These are phyloP conservation scores for Diaporthe nobilis DNA, from an alignment of 2,329 filamentous ascomycete genomes.

Conservation along the genomic window DNA sequence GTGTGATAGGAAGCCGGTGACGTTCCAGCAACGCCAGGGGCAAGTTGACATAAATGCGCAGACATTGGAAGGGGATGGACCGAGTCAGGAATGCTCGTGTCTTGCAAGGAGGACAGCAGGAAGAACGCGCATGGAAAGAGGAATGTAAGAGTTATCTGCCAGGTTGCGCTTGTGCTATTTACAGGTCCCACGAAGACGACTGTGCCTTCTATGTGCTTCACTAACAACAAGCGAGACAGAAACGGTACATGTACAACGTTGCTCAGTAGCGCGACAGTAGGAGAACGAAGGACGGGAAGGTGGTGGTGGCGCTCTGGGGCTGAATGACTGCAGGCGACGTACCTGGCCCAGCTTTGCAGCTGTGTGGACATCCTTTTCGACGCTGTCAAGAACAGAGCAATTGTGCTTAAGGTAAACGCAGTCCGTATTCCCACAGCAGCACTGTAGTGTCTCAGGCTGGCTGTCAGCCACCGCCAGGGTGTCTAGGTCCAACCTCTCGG, in stretches of 20 bases:
- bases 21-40: conserved; percentile 28
- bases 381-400: conserved; percentile 79
- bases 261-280: conserved; percentile 9
- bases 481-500: conserved; percentile 37
- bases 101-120: conserved; percentile 9
- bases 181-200: conserved; percentile 5
- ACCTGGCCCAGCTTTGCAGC: conserved; percentile 95
- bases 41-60: conserved; percentile 16
- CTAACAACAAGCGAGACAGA: neutral
- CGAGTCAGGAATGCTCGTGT: conserved; percentile 46
- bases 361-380: conserved; percentile 89
- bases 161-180: conserved; percentile 9
- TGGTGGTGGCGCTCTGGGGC: conserved; percentile 24
- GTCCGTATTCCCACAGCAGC: conserved; percentile 88
- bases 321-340: conserved; percentile 55
- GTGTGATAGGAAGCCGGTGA: conserved; percentile 8
- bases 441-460: conserved; percentile 64
- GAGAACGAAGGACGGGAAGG: neutral
- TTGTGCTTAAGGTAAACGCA: conserved; percentile 89
- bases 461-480: conserved; percentile 34
- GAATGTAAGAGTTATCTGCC: neutral
- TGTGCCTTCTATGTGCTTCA: conserved; percentile 12
- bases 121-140: neutral
- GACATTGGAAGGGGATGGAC: conserved; percentile 19
- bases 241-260: conserved; percentile 23